These are phyloP conservation scores for Kwoniella bestiolae DNA, from an alignment of 768 basidiomycete genomes.

Conservation along the genomic window DNA sequence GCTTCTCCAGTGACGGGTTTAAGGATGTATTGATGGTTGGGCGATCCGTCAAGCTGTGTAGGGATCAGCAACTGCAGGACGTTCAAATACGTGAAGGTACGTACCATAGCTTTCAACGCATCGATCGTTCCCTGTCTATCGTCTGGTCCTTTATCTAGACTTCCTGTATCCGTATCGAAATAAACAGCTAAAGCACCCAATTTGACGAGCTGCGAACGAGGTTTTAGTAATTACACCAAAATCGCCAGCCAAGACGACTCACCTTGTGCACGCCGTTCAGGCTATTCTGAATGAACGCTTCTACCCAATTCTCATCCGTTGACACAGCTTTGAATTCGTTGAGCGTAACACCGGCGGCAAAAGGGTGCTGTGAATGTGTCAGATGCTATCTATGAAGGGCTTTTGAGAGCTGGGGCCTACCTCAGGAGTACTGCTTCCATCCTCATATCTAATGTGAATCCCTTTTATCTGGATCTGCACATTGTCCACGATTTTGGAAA, in stretches of 20 bases:
- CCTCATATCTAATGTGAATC: slow-evolving; percentile 95
- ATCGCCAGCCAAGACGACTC: slow-evolving; percentile 14
- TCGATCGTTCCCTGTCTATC: slow-evolving; percentile 67
- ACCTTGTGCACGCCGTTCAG: slow-evolving; percentile 89
- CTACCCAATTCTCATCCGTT: slow-evolving; percentile 82
- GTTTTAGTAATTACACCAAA: neutral
- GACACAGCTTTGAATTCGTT: slow-evolving; percentile 86
- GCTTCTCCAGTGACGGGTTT: slow-evolving; percentile 96
- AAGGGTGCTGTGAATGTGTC: slow-evolving; percentile 73
- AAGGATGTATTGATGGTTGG: slow-evolving; percentile 86
- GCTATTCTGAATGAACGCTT: slow-evolving; percentile 89
- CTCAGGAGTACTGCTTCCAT: slow-evolving; percentile 87
- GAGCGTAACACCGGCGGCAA: slow-evolving; percentile 87
- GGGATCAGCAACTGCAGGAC: neutral
- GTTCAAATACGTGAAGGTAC: slow-evolving; percentile 11
- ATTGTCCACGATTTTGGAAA: slow-evolving; percentile 91
- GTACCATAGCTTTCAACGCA: slow-evolving; percentile 75
- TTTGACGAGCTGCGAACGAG: slow-evolving; percentile 71
- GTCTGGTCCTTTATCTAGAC: slow-evolving; percentile 68
- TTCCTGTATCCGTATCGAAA: slow-evolving; percentile 88
- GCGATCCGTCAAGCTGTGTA: slow-evolving; percentile 38
- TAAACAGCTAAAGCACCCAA: slow-evolving; percentile 86
- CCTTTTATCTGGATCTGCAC: slow-evolving; percentile 93
- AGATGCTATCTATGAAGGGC: neutral
- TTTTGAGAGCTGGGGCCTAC: slow-evolving; percentile 64